phyloP scores from a whole-genome alignment of 2,329 filamentous ascomycete species.

The Penicillium sp. region DNA sequence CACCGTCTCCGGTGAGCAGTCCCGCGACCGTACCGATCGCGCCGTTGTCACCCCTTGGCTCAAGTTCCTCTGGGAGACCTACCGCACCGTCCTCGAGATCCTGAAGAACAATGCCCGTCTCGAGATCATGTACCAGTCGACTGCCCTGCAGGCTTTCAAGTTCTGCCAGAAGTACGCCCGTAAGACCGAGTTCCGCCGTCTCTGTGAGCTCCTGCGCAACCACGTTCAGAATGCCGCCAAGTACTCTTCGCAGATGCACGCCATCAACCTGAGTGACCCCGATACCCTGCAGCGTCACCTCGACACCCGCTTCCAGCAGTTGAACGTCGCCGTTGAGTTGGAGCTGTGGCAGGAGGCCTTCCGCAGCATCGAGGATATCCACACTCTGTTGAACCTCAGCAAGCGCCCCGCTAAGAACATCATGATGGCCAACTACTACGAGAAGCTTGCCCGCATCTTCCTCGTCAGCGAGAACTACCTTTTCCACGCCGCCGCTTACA shows the following conservation, averaged over 20 bases:
- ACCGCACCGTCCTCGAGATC: conserved; percentile 96
- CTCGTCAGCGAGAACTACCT: conserved; percentile 99
- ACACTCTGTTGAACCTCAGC: conserved; percentile 94
- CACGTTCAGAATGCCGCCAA: conserved; percentile 99
- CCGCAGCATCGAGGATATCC: conserved; percentile 97
- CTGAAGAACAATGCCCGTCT: conserved; percentile 98
- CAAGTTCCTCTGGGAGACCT: conserved; percentile 99
- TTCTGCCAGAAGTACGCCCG: conserved; percentile 98
- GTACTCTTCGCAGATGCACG: conserved; percentile 98
- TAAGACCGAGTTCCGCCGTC: conserved; percentile 98
- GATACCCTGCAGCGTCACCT: conserved; percentile 96
- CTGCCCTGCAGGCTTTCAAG: conserved; percentile 95
- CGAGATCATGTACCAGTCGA: conserved; percentile 97
- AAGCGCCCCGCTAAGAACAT: conserved; percentile 97
- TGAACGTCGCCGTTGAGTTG: conserved; percentile 96
- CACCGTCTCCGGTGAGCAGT: conserved; percentile 97
- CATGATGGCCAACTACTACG: conserved; percentile 99
- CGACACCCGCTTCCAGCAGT: conserved; percentile 96
- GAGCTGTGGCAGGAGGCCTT: conserved; percentile 99
- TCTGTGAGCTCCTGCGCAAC: conserved; percentile 96
- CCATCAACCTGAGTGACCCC: conserved; percentile 96
- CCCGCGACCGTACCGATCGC: conserved; percentile 92
- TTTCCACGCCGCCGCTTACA: conserved; percentile 98
- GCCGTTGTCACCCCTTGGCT: conserved; percentile 98
- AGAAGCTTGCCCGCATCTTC: conserved; percentile 98